These are phyloP conservation scores for Vigna angularis DNA, from an alignment of 306 rosid species.

Conservation along the genomic window DNA sequence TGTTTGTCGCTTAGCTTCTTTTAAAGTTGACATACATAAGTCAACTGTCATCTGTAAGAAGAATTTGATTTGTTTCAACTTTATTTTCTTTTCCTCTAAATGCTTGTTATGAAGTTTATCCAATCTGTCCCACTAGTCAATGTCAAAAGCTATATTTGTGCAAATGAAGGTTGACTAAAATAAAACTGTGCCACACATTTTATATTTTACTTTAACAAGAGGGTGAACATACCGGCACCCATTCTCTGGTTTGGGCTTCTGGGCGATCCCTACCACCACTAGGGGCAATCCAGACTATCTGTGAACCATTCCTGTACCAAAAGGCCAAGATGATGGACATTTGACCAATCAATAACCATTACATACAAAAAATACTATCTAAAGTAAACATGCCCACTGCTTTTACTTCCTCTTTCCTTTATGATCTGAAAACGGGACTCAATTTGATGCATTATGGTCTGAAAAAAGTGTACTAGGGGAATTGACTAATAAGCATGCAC, in stretches of 20 bases:
- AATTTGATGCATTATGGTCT: conserved; percentile 36
- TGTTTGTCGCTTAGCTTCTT: neutral
- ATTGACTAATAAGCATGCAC: conserved; percentile 2
- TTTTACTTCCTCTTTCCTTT: conserved; percentile 17
- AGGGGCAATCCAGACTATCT: conserved; percentile 95
- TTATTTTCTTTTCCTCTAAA: neutral
- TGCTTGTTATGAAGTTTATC: neutral
- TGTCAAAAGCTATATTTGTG: neutral
- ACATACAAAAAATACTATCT: conserved; percentile 34
- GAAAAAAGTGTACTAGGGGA: neutral
- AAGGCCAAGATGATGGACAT: conserved; percentile 32
- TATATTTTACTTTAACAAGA: conserved; percentile 35
- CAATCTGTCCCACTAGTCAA: conserved; percentile 7
- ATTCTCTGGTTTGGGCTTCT: conserved; percentile 71
- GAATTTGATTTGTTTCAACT: neutral
- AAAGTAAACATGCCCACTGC: conserved; percentile 19
- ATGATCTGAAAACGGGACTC: conserved; percentile 26
- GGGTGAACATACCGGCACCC: conserved; percentile 77
- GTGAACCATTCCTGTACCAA: conserved; percentile 85
- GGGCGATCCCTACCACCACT: conserved; percentile 99
- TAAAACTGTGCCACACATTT: conserved; percentile 3
- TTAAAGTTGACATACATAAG: neutral
- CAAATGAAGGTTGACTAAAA: conserved; percentile 11
- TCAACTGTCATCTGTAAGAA: neutral
- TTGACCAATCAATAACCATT: conserved; percentile 23